Evolutionary conservation across 352 stramenopile genomes (phyloP).

Genomic region (Phytopythium cucurbitacearum): DNA sequence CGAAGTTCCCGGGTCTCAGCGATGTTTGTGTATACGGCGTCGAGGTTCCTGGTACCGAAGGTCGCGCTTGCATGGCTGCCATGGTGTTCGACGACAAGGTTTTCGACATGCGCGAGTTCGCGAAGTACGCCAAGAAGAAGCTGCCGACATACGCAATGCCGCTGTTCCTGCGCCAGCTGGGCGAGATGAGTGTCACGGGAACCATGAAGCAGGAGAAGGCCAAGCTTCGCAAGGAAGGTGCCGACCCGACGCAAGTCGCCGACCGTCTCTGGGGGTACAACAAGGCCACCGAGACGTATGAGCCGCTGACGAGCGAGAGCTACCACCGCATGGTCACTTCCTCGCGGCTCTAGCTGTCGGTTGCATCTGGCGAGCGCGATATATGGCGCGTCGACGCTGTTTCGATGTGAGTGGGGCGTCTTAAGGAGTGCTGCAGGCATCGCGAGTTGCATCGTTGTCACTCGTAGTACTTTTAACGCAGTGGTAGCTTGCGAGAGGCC

Average conservation of each 20-base stretch:
- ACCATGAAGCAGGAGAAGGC: constrained; percentile 93
- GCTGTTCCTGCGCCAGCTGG: constrained; percentile 78
- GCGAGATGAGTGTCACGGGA: constrained; percentile 73
- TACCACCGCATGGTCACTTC: constrained; percentile 49
- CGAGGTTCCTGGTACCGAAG: constrained; percentile 68
- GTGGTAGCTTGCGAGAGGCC: too few relatives aligned
- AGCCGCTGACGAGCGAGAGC: constrained; percentile 46
- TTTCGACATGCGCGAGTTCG: constrained; percentile 59
- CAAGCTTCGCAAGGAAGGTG: constrained; percentile 78
- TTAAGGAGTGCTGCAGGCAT: too few relatives aligned
- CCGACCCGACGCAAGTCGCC: constrained; percentile 51
- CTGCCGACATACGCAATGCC: constrained; percentile 75
- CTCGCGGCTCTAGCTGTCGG: constrained; percentile 39
- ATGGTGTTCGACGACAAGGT: constrained; percentile 78
- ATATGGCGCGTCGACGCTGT: too few relatives aligned
- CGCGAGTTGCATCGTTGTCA: too few relatives aligned
- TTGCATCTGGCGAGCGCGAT: too few relatives aligned
- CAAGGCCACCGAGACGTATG: constrained; percentile 41
- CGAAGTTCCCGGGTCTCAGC: constrained; percentile 66
- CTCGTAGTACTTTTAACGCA: too few relatives aligned
- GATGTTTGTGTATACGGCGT: constrained; percentile 81
- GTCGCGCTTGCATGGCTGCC: constrained; percentile 75
- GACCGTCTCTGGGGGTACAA: constrained; percentile 66
- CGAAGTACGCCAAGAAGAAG: constrained; percentile 35
- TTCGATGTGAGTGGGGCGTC: too few relatives aligned